phyloP scores from a whole-genome alignment of 192 early-diverging fungal genomes.

The Backusella luteola region DNA sequence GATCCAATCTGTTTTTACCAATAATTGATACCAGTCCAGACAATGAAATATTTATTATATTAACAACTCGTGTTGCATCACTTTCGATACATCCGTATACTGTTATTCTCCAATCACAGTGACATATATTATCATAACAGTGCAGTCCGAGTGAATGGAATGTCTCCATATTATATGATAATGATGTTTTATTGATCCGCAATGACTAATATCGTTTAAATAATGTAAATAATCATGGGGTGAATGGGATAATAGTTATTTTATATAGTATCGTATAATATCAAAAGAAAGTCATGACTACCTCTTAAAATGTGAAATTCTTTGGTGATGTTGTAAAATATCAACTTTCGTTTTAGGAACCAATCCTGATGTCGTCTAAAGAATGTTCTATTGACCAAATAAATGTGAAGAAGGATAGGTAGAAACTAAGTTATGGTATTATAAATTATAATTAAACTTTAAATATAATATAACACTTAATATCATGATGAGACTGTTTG shows the following conservation, averaged over 20 bases:
- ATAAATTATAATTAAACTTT: not conserved
- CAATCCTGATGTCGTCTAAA: not conserved
- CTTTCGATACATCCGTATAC: constrained; percentile 19
- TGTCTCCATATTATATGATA: not conserved
- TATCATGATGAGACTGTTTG: not conserved
- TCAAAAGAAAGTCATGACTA: not conserved
- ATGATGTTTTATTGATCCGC: not conserved
- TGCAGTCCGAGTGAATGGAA: not conserved
- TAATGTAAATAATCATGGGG: not conserved
- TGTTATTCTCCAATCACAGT: constrained; percentile 20
- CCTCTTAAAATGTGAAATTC: not conserved
- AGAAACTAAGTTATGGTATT: not conserved
- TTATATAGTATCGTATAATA: not conserved
- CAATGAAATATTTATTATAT: constrained; percentile 18
- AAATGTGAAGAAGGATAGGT: not conserved
- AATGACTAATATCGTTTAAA: not conserved
- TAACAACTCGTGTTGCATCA: constrained; percentile 8
- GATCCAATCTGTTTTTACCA: not conserved
- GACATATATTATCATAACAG: constrained; percentile 1
- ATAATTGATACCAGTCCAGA: constrained; percentile 18
- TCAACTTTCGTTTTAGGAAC: too few relatives aligned
- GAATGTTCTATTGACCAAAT: not conserved
- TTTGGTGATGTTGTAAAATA: not conserved
- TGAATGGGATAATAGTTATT: not conserved
- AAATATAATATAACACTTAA: not conserved